A percentile compares a stretch with the other conserved stretches of the same genome.
Evolutionary conservation across 1,284 basidiomycete genomes (phyloP).

Genomic region (Waitea zeae): DNA sequence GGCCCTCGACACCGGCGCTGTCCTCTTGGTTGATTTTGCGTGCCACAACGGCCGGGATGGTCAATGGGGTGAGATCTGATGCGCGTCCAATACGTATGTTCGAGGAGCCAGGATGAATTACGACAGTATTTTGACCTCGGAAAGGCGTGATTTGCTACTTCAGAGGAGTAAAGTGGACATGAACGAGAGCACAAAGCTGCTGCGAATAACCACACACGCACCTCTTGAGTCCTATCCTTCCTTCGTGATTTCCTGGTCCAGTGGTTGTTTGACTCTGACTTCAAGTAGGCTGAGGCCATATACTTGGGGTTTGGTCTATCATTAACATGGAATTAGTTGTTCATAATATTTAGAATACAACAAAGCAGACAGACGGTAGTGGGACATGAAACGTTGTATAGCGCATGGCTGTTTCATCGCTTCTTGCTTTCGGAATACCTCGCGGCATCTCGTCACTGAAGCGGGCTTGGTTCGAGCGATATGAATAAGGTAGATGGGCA

Average conservation of each 20-base stretch:
- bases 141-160: not conserved
- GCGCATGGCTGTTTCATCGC: conserved; percentile 61
- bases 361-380: conserved; percentile 31
- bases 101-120: conserved; percentile 90
- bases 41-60: conserved; percentile 69
- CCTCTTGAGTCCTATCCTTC: not conserved
- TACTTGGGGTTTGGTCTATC: conserved; percentile 60
- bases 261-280: conserved; percentile 49
- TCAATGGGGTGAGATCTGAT: conserved; percentile 67
- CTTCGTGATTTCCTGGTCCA: conserved; percentile 51
- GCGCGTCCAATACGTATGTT: conserved; percentile 80
- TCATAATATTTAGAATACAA: conserved; percentile 7
- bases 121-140: conserved; percentile 54
- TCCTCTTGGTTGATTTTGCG: too few relatives aligned
- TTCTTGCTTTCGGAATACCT: conserved; percentile 60
- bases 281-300: conserved; percentile 53
- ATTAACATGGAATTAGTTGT: conserved; percentile 2
- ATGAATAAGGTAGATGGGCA: too few relatives aligned
- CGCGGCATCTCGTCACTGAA: conserved; percentile 65
- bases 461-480: too few relatives aligned
- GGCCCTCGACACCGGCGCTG: too few relatives aligned
- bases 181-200: not conserved
- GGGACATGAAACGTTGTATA: conserved; percentile 72
- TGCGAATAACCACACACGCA: not conserved
- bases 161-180: too few relatives aligned